These are phyloP conservation scores for Dendryphion nanum DNA, from an alignment of 2,329 filamentous ascomycete species.

Conservation along the genomic window DNA sequence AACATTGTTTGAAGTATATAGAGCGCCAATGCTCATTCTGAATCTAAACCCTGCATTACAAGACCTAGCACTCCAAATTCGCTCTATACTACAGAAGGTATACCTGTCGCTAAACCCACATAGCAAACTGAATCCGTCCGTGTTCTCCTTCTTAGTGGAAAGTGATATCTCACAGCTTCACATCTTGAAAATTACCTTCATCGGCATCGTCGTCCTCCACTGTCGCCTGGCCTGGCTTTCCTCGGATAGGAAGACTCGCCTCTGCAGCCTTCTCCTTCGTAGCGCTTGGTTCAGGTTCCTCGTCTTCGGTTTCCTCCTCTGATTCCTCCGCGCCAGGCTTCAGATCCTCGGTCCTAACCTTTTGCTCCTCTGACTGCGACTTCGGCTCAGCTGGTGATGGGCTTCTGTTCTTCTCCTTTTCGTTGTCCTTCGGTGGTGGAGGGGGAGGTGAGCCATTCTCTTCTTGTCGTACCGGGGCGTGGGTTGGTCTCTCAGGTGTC, in stretches of 20 bases:
- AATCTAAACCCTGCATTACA: too few species aligned
- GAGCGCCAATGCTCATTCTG: too few species aligned
- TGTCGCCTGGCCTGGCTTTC: constrained; percentile 24
- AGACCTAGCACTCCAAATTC: too few species aligned
- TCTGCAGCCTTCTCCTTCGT: constrained; percentile 25
- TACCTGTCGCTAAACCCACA: too few species aligned
- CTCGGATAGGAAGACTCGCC: constrained; percentile 24
- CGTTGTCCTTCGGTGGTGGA: constrained; percentile 30
- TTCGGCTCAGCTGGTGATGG: constrained; percentile 30
- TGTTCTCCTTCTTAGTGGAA: too few species aligned
- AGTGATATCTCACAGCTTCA: constrained; percentile 27
- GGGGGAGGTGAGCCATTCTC: constrained; percentile 27
- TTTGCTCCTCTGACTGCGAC: constrained; percentile 31
- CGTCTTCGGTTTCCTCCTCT: constrained; percentile 22
- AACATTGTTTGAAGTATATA: too few species aligned
- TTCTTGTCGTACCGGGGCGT: constrained; percentile 19
- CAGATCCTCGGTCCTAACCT: constrained; percentile 33
- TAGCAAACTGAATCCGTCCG: too few species aligned
- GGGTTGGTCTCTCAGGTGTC: constrained; percentile 44
- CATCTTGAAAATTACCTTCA: constrained; percentile 27
- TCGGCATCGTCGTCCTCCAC: constrained; percentile 25
- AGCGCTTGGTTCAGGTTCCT: constrained; percentile 13
- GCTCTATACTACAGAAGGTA: too few species aligned
- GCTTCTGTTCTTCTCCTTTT: constrained; percentile 14
- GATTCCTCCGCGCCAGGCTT: constrained; percentile 21